phyloP scores from a whole-genome alignment of 139 green algal species.

The Haematococcus sp. region DNA sequence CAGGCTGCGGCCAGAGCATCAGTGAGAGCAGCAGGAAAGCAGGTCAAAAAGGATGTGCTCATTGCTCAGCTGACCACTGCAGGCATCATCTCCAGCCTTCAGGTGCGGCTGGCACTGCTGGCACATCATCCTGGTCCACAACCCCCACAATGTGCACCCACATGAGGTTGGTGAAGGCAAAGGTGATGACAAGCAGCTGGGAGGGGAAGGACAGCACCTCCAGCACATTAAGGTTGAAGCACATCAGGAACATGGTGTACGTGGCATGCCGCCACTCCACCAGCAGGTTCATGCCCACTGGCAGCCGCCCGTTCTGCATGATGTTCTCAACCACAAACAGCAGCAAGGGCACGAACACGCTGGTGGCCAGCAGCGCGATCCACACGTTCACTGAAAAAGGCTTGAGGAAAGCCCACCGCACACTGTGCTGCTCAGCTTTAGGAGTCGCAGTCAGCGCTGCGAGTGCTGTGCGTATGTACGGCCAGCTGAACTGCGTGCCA shows the following conservation, averaged over 20 bases:
- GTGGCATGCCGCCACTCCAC: conserved; percentile 4
- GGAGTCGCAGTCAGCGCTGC: neutral
- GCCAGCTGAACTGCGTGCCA: conserved; percentile 1
- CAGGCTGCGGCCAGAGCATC: too few species aligned
- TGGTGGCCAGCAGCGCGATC: neutral
- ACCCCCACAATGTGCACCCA: too few species aligned
- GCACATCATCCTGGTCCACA: too few species aligned
- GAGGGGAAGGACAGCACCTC: neutral
- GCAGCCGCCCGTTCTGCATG: conserved; percentile 6
- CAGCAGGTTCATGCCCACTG: conserved; percentile 5
- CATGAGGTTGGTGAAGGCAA: conserved; percentile 8
- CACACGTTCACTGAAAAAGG: neutral
- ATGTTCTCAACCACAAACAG: conserved; percentile 6
- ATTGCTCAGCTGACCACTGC: too few species aligned
- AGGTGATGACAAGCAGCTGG: conserved; percentile 9
- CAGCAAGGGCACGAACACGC: neutral
- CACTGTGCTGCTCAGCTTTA: neutral
- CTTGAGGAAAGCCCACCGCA: neutral
- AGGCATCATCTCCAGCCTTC: too few species aligned
- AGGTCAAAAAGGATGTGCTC: too few species aligned
- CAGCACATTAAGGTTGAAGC: conserved; percentile 8
- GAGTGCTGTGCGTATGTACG: neutral
- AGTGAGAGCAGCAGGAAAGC: too few species aligned
- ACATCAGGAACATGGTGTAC: conserved; percentile 1
- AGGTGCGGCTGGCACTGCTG: too few species aligned